A percentile compares a stretch with the other conserved stretches of the same genome.
phyloP scores from a whole-genome alignment of 768 basidiomycete species.

The Lentinula boryana region DNA sequence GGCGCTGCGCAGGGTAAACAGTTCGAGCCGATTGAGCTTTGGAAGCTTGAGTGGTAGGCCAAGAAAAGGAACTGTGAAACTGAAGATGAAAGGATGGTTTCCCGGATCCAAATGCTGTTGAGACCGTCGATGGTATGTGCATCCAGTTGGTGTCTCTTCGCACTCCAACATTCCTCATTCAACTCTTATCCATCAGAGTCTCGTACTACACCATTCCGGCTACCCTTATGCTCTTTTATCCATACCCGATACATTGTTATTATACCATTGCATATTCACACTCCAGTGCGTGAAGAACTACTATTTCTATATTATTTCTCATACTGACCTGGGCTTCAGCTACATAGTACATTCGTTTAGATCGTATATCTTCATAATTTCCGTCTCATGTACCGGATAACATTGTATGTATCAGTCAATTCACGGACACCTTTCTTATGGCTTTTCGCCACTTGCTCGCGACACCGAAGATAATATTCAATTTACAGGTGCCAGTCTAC shows the following conservation, averaged over 20 bases:
- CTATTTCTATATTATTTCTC: constrained; percentile 7
- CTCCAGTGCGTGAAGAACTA: constrained; percentile 16
- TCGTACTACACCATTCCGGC: background rate
- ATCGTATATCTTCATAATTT: constrained; percentile 18
- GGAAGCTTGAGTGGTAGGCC: constrained; percentile 72
- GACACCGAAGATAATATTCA: background rate
- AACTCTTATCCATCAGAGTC: background rate
- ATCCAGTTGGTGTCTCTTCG: background rate
- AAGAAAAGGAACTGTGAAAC: constrained; percentile 51
- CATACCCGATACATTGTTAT: constrained; percentile 32
- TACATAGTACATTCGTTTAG: constrained; percentile 1
- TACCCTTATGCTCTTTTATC: constrained; percentile 10
- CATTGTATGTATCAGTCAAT: constrained; percentile 19
- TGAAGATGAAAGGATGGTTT: constrained; percentile 57
- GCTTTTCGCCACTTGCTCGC: background rate
- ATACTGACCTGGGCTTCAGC: constrained; percentile 2
- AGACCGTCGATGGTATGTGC: constrained; percentile 6
- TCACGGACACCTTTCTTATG: constrained; percentile 1
- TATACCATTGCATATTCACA: constrained; percentile 24
- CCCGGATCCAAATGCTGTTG: constrained; percentile 68
- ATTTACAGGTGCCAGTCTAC: background rate
- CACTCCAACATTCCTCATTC: background rate
- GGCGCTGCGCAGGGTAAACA: constrained; percentile 84
- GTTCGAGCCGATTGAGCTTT: constrained; percentile 84
- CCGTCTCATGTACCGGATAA: constrained; percentile 29